Conservation (phyloP, 768 basidiomycete species). For the Daedalea quercina region DNA sequence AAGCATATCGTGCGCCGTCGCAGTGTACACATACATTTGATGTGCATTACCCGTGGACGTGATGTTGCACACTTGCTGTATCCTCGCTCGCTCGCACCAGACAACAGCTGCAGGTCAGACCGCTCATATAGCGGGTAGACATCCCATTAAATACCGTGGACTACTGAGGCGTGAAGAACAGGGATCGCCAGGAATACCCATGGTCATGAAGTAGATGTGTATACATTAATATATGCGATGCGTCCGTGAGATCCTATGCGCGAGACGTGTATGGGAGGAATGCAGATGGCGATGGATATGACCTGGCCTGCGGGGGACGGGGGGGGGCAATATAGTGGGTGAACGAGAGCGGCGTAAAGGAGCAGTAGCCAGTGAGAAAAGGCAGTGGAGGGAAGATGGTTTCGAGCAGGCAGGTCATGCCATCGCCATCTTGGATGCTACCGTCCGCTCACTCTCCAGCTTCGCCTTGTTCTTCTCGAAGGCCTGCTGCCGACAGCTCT, state of each 20-base stretch:
- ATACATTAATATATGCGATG: constrained; percentile 17
- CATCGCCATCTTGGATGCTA: constrained; percentile 79
- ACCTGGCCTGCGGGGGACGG: constrained; percentile 9
- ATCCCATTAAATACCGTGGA: constrained; percentile 1
- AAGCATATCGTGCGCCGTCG: no score
- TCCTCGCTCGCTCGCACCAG: no score
- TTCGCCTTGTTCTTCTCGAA: constrained; percentile 85
- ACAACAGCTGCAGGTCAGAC: neutral
- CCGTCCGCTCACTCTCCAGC: constrained; percentile 83
- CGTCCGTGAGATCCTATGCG: constrained; percentile 14
- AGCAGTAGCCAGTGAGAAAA: neutral
- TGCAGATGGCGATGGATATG: constrained; percentile 10
- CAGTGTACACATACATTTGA: no score
- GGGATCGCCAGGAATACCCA: constrained; percentile 11
- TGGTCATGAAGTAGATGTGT: constrained; percentile 11
- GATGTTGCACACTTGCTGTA: no score
- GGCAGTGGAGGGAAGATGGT: constrained; percentile 2
- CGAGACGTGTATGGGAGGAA: constrained; percentile 17
- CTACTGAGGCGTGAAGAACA: neutral
- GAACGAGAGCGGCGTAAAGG: constrained; percentile 1
- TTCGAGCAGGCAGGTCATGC: constrained; percentile 35
- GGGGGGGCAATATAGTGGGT: constrained; percentile 3
- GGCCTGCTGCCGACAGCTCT: constrained; percentile 81
- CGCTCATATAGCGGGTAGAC: neutral
- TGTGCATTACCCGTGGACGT: no score